Base-by-base conservation (phyloP, 495 filamentous ascomycete species). In the Cudoniella acicularis region DNA sequence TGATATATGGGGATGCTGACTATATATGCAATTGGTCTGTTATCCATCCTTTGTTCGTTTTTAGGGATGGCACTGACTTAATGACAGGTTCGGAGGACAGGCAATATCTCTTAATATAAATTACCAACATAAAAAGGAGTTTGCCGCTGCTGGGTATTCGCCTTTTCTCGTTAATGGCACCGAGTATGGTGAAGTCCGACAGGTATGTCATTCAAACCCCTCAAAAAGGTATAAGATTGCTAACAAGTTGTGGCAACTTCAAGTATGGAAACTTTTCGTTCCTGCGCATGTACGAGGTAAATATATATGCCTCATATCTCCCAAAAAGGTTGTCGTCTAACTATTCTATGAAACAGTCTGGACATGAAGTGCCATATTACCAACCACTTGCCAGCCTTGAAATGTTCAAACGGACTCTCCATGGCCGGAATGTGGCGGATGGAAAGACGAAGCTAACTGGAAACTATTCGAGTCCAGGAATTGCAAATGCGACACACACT, bases 181-280 rank as follows among this genome's bases (percentile, higher is more conserved):
- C 25, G 72, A 67, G 10, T 72, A 67, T 21, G 68, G 71, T 40
- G 86, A 84, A 16, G 81, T 84, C 22, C 79, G 83, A 17, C 82
- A n/a, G n/a, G n/a, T n/a, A n/a, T n/a, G n/a, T n/a, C n/a, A n/a
- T n/a, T n/a, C n/a, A n/a, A n/a, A n/a, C n/a, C n/a, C n/a, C n/a
- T n/a, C n/a, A n/a, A n/a, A n/a, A n/a, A n/a, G n/a, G n/a, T n/a
- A n/a, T n/a, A n/a, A n/a, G n/a, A n/a, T n/a, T n/a, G n/a, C n/a
- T n/a, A n/a, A n/a, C n/a, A n/a, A n/a, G n/a, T n/a, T n/a, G n/a
- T n/a, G n/a, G n/a, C n/a, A n/a, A n/a, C n/a, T n/a, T n/a, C n/a
- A n/a, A 87, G 59, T 70, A 74, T 42, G 84, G 83, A n/a, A 75
- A 81, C 61, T 83, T 87, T 56, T 81, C 81, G 21, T 89, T 88